Base-by-base conservation (phyloP, 2,329 filamentous ascomycete species). In the Pseudocercospora macadamiae region DNA sequence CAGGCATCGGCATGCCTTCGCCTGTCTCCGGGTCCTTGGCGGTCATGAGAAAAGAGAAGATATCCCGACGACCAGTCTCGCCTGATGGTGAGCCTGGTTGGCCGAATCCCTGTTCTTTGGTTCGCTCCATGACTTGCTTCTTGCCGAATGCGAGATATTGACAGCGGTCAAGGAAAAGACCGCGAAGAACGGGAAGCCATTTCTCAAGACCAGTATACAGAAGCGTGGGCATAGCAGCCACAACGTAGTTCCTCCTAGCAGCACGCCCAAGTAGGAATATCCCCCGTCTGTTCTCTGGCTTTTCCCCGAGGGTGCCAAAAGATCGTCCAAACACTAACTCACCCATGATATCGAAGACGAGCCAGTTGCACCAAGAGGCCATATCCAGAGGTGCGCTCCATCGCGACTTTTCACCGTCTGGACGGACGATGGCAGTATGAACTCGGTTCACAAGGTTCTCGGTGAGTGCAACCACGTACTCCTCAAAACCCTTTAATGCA, bases 231-330 rank as follows among this genome's bases (percentile, higher is more conserved):
- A 70, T 68, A 3, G 65, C 62, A 23, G 63, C 68, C 7, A 79
- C 74, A 54, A 77, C 74, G 53, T 77, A 70, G 70, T 80, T 78
- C 23, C 78, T 67, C 61, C 78, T 74, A 9, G 78, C 77, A 9
- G 78, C 77, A 59, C 76, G 74, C 4, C 76, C 74, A 0, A 80
- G 73, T 52, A 80, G 59, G 23, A 75, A 68, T 8, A 76, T 76
- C 21, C 76, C 76, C 58, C 75, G 73, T 14, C 79, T 69, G 44
- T 68, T 68, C 52, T 70, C 64, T 10, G 64, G 58, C 47, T 59
- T 58, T 2, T 59, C 59, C 2, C 65, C 64, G 1, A 70, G 60
- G 1, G 64, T 70, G n/a, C 64, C 67, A 37, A 70, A 70, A 0
- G 67, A 66, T n/a, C 62, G 57, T 2, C 77, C 76, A 54, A 71